phyloP scores from a whole-genome alignment of 257 asterid species.

The Dorcoceras hygrometricum region DNA sequence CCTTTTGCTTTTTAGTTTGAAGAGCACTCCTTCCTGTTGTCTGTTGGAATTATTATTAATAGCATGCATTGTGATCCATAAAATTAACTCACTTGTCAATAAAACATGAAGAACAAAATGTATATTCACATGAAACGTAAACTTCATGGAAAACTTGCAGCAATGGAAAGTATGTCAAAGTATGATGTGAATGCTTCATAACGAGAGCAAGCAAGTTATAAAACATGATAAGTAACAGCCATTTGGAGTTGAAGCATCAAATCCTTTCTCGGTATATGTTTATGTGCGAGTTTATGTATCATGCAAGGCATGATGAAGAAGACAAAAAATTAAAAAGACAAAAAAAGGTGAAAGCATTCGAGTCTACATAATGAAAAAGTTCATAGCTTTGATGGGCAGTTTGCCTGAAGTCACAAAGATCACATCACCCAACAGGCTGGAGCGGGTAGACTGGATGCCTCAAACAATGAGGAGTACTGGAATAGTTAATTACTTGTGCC shows the following conservation, averaged over 20 bases:
- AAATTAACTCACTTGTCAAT: background rate
- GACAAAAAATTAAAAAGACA: background rate
- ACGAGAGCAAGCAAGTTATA: background rate
- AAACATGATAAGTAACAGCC: background rate
- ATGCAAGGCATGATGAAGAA: background rate
- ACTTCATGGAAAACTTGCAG: background rate
- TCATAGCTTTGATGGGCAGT: background rate
- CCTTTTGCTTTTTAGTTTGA: slow-evolving; percentile 50
- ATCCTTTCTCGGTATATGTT: background rate
- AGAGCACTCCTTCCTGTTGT: slow-evolving; percentile 56
- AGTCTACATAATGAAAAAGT: background rate
- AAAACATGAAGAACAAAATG: slow-evolving; percentile 4
- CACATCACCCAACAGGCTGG: background rate
- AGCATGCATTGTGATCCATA: slow-evolving; percentile 19
- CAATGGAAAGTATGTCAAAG: no score
- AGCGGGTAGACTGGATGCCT: background rate
- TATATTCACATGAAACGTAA: background rate
- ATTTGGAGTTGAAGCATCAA: background rate
- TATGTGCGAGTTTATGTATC: background rate
- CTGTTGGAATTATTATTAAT: slow-evolving; percentile 43
- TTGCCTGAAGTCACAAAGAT: background rate
- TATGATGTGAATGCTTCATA: background rate
- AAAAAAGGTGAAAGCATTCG: no score
- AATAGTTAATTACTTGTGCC: background rate
- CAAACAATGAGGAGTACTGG: background rate